Percentiles rank a stretch among this genome's conserved stretches.
phyloP scores from a whole-genome alignment of 495 filamentous ascomycete genomes.

The Aspergillus homomorphus region DNA sequence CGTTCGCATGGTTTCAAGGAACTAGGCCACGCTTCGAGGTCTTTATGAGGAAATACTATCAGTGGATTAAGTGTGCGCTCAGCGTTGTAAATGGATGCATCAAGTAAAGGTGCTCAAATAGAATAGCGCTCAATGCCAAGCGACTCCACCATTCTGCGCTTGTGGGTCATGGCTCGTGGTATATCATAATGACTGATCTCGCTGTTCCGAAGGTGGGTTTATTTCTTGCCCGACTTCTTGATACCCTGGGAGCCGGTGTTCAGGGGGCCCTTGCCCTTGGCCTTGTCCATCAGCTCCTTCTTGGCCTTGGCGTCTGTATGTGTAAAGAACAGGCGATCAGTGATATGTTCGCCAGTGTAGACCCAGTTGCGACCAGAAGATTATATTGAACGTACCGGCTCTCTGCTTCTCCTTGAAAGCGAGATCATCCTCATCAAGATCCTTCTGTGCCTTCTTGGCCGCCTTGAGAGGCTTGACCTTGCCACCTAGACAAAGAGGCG shows the following conservation, averaged over 20 bases:
- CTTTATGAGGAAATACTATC: neutral
- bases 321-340: neutral
- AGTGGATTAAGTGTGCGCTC: constrained; percentile 5
- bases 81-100: constrained; percentile 10
- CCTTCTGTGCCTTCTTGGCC: constrained; percentile 73
- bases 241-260: constrained; percentile 79
- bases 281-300: constrained; percentile 67
- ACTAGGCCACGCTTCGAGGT: neutral
- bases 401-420: constrained; percentile 72
- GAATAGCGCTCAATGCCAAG: constrained; percentile 17
- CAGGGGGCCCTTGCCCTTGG: constrained; percentile 56
- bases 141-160: constrained; percentile 15
- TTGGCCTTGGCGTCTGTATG: constrained; percentile 69
- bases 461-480: constrained; percentile 83
- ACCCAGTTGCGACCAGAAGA: neutral
- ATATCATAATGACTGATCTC: constrained; percentile 28
- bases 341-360: neutral
- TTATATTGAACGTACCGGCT: constrained; percentile 54
- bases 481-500: constrained; percentile 56
- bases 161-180: constrained; percentile 32
- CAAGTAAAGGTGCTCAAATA: constrained; percentile 7
- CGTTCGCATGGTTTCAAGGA: neutral
- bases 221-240: constrained; percentile 92
- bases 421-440: constrained; percentile 72
- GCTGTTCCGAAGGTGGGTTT: constrained; percentile 20